Conservation (phyloP, 2,329 filamentous ascomycete genomes). For the Bipolaris sorokiniana region DNA sequence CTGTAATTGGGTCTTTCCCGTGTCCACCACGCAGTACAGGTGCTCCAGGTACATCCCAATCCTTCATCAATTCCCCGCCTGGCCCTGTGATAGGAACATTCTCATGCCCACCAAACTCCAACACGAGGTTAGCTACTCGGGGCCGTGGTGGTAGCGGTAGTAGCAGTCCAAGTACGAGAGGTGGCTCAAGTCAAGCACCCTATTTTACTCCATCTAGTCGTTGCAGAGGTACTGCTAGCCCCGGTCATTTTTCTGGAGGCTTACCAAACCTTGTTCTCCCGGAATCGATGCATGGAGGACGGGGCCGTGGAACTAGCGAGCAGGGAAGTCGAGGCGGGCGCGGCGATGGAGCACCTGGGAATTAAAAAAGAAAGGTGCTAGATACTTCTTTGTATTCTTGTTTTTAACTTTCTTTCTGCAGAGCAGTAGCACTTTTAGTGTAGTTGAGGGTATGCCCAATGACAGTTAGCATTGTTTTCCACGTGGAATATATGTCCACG, state of each 20-base stretch:
- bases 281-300: neutral
- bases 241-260: neutral
- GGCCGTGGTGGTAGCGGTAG: neutral
- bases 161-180: neutral
- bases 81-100: neutral
- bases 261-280: neutral
- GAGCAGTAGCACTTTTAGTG: no score
- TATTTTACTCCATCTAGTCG: neutral
- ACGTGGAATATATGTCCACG: no score
- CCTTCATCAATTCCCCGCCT: neutral
- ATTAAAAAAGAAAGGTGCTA: neutral
- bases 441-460: no score
- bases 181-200: neutral
- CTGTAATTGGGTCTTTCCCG: no score
- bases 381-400: neutral
- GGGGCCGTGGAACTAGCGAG: conserved; percentile 2
- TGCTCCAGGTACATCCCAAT: no score
- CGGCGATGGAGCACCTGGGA: neutral
- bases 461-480: no score
- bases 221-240: neutral
- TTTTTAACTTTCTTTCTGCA: no score
- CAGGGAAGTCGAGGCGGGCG: neutral
- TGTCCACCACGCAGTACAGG: no score
- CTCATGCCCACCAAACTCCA: conserved; percentile 3
- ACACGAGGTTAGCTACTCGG: conserved; percentile 9